These are phyloP conservation scores for Sclerotinia borealis DNA, from an alignment of 2,329 filamentous ascomycete species.

Conservation along the genomic window DNA sequence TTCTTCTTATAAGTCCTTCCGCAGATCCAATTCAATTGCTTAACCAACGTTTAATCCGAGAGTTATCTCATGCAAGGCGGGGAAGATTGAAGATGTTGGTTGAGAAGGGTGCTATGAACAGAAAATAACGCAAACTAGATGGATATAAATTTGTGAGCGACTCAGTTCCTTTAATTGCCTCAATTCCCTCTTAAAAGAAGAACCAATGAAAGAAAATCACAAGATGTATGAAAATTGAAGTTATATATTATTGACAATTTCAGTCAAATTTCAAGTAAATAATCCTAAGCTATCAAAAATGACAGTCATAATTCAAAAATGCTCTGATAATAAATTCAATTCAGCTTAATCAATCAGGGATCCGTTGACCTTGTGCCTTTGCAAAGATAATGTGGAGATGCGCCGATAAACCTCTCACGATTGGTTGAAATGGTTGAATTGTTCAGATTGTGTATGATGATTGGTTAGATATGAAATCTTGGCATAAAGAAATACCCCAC, in stretches of 20 bases:
- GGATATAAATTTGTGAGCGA: neutral
- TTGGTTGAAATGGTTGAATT: neutral
- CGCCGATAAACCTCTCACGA: neutral
- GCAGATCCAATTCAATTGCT: slow-evolving; percentile 22
- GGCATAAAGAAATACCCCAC: neutral
- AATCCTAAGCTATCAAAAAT: neutral
- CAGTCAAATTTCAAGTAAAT: neutral
- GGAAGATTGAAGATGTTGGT: slow-evolving; percentile 7
- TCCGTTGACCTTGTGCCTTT: neutral
- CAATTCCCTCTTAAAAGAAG: neutral
- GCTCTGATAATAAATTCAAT: slow-evolving; percentile 1
- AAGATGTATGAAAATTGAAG: neutral
- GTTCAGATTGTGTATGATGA: neutral
- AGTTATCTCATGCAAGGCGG: slow-evolving; percentile 29
- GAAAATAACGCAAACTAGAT: slow-evolving; percentile 27
- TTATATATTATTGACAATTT: neutral
- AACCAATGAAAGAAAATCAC: neutral
- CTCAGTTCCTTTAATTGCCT: neutral
- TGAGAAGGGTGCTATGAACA: neutral
- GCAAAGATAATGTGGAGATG: neutral
- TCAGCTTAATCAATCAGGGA: neutral
- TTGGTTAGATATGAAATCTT: neutral
- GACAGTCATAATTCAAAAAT: slow-evolving; percentile 2
- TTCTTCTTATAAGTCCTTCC: slow-evolving; percentile 23
- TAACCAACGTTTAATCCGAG: slow-evolving; percentile 19